phyloP scores from a whole-genome alignment of 805 yeast genomes.

The Candida patagonica region DNA sequence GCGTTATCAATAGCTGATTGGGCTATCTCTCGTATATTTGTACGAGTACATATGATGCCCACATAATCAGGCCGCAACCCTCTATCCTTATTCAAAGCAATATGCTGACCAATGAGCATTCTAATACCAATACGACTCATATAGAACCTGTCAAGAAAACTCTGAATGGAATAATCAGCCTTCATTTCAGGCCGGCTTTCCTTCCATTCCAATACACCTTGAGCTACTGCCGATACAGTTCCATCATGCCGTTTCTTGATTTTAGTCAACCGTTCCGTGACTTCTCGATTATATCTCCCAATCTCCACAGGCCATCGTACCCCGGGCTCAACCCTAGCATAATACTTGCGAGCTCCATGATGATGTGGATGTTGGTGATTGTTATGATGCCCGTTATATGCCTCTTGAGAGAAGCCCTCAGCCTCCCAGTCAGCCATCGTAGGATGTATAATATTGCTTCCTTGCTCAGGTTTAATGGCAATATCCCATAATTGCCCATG shows the following conservation, averaged over 20 bases:
- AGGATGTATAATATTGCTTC: slow-evolving; percentile 15
- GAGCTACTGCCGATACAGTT: slow-evolving; percentile 84
- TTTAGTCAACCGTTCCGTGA: slow-evolving; percentile 53
- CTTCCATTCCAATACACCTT: slow-evolving; percentile 90
- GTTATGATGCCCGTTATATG: slow-evolving; percentile 10
- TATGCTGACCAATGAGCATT: slow-evolving; percentile 91
- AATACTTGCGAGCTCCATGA: slow-evolving; percentile 34
- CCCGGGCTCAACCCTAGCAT: slow-evolving; percentile 41
- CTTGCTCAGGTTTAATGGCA: slow-evolving; percentile 26
- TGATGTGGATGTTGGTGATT: slow-evolving; percentile 4
- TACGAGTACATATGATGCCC: slow-evolving; percentile 79
- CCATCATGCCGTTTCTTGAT: slow-evolving; percentile 86
- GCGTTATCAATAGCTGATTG: slow-evolving; percentile 88
- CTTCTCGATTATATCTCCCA: slow-evolving; percentile 56
- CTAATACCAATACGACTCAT: slow-evolving; percentile 88
- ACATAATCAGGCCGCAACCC: slow-evolving; percentile 56
- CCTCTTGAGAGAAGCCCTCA: slow-evolving; percentile 13
- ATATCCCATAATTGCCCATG: slow-evolving; percentile 14
- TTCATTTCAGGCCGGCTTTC: slow-evolving; percentile 35
- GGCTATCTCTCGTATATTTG: slow-evolving; percentile 75
- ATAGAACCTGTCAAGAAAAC: slow-evolving; percentile 76
- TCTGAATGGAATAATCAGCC: slow-evolving; percentile 66
- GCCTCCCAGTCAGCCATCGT: slow-evolving; percentile 17
- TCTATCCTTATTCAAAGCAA: slow-evolving; percentile 68
- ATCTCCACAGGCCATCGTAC: slow-evolving; percentile 67